These are phyloP conservation scores for Brassica napus DNA, from an alignment of 345 rosid species.

Conservation along the genomic window Da-Ae NC_063448.1:56127001-56127500, in stretches of 20 bases:
- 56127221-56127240: slow-evolving; percentile 61
- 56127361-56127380: slow-evolving; percentile 50
- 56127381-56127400: slow-evolving; percentile 50
- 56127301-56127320: slow-evolving; percentile 57
- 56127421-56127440: slow-evolving; percentile 59
- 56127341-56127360: slow-evolving; percentile 52
- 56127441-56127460: slow-evolving; percentile 45
- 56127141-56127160: slow-evolving; percentile 37
- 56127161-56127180: slow-evolving; percentile 50
- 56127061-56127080: too few species aligned
- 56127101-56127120: neutral
- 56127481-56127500: slow-evolving; percentile 51
- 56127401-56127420: slow-evolving; percentile 54
- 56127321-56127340: slow-evolving; percentile 49
- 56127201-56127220: slow-evolving; percentile 61
- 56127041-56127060: neutral
- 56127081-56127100: too few species aligned
- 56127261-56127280: slow-evolving; percentile 44
- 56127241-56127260: slow-evolving; percentile 41
- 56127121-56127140: neutral
- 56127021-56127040: neutral
- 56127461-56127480: slow-evolving; percentile 51
- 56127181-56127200: slow-evolving; percentile 52
- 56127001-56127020: too few species aligned
- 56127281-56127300: slow-evolving; percentile 54